phyloP scores from a whole-genome alignment of 257 asterid species.

The Ajuga chamaepitys region DNA sequence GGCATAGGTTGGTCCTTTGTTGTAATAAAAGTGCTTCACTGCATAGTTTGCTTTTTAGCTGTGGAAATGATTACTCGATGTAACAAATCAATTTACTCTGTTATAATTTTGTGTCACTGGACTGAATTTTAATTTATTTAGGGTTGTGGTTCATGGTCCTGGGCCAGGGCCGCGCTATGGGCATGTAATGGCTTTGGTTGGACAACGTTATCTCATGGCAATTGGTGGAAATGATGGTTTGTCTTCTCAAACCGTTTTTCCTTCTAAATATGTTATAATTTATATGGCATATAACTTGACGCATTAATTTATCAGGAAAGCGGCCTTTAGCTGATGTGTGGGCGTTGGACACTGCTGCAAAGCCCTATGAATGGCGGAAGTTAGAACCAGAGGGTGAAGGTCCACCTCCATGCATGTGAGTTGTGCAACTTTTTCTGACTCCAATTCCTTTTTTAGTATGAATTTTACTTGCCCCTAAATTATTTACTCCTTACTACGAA shows the following conservation, averaged over 20 bases:
- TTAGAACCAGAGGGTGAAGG: constrained; percentile 99
- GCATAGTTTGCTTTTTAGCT: constrained; percentile 2
- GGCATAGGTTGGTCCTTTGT: constrained; percentile 76
- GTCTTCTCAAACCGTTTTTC: constrained; percentile 18
- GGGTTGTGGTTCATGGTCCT: constrained; percentile 98
- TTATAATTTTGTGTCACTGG: not conserved
- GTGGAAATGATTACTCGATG: not conserved
- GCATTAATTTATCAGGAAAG: constrained; percentile 47
- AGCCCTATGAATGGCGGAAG: constrained; percentile 99
- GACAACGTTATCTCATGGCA: constrained; percentile 96
- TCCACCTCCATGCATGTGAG: constrained; percentile 98
- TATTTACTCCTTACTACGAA: not conserved
- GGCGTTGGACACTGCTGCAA: constrained; percentile 99
- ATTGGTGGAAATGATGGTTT: constrained; percentile 99
- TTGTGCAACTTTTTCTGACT: constrained; percentile 7
- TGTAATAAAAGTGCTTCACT: not conserved
- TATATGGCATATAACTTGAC: constrained; percentile 11
- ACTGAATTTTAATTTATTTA: constrained; percentile 18
- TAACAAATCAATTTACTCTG: not conserved
- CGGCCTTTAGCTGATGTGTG: constrained; percentile 98
- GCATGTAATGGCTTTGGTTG: constrained; percentile 98
- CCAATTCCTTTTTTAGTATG: not conserved
- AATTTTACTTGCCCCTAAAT: not conserved
- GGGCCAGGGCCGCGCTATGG: constrained; percentile 99
- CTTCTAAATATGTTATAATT: not conserved